Conservation (phyloP, 768 basidiomycete genomes). For the Serendipita vermifera region DNA sequence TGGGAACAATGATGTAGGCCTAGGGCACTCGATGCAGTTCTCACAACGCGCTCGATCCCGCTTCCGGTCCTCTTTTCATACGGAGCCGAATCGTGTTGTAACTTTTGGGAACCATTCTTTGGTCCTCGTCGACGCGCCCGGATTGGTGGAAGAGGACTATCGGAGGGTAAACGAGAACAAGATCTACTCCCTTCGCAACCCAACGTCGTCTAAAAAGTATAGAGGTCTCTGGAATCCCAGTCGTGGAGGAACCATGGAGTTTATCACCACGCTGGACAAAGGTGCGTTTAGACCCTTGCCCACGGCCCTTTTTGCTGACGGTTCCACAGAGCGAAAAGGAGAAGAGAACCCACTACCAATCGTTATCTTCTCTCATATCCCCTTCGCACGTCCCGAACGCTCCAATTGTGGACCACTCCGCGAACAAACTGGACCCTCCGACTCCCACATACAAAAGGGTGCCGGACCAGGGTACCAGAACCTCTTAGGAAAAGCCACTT, state of each 20-base stretch:
- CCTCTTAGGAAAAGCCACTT: slow-evolving; percentile 52
- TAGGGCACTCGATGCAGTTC: slow-evolving; percentile 33
- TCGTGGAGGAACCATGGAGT: neutral
- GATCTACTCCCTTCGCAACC: slow-evolving; percentile 24
- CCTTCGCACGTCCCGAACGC: slow-evolving; percentile 59
- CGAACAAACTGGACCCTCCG: slow-evolving; percentile 54
- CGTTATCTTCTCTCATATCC: slow-evolving; percentile 79
- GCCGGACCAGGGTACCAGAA: slow-evolving; percentile 69
- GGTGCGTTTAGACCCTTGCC: neutral
- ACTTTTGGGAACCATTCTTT: slow-evolving; percentile 59
- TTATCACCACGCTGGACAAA: neutral
- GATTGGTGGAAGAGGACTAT: slow-evolving; percentile 61
- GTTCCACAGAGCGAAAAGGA: neutral
- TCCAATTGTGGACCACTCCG: slow-evolving; percentile 64
- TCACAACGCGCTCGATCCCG: slow-evolving; percentile 40
- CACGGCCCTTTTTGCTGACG: neutral
- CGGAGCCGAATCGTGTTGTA: slow-evolving; percentile 36
- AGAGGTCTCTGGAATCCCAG: neutral
- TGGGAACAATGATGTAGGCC: slow-evolving; percentile 83
- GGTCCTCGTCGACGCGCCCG: slow-evolving; percentile 59
- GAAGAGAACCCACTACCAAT: slow-evolving; percentile 30
- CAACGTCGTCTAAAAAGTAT: neutral
- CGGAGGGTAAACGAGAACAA: slow-evolving; percentile 32
- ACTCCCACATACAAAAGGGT: slow-evolving; percentile 54
- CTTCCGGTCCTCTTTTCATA: slow-evolving; percentile 63